Percentiles rank a stretch among this genome's conserved stretches.
phyloP scores from a whole-genome alignment of 768 basidiomycete genomes.

The Suillus weaverae region DNA sequence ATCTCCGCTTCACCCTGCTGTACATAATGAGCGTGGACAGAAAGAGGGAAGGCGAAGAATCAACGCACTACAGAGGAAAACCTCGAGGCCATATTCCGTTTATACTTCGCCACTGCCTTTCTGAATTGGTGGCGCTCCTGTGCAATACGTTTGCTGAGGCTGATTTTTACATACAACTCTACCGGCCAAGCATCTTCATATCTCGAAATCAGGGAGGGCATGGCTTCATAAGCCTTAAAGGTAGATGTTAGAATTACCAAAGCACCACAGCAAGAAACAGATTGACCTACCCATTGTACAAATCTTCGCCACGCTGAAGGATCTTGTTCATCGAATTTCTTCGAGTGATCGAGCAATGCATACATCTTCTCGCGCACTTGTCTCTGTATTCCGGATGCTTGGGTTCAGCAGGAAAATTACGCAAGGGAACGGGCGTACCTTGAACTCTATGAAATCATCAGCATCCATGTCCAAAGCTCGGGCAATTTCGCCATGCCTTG shows the following conservation, averaged over 20 bases:
- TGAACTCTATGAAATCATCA: background rate
- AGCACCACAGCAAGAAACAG: background rate
- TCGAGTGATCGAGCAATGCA: background rate
- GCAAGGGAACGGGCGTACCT: background rate
- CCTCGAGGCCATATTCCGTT: background rate
- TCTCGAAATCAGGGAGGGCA: background rate
- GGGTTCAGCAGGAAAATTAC: background rate
- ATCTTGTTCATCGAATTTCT: background rate
- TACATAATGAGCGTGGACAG: background rate
- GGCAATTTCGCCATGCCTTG: background rate
- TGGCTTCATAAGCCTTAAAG: background rate
- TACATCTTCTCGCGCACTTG: background rate
- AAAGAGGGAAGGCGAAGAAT: background rate
- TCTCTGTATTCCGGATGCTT: background rate
- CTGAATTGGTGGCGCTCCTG: background rate
- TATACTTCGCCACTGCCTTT: background rate
- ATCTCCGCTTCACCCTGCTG: background rate
- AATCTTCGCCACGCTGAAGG: background rate
- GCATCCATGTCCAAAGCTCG: background rate
- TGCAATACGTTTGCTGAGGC: background rate
- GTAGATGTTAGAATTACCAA: background rate
- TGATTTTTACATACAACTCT: background rate
- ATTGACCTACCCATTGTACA: background rate
- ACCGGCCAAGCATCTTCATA: slow-evolving; percentile 3
- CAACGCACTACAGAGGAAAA: background rate